These are phyloP conservation scores for Penicillium flavigenum DNA, from an alignment of 495 filamentous ascomycete species.

Conservation along the genomic window DNA sequence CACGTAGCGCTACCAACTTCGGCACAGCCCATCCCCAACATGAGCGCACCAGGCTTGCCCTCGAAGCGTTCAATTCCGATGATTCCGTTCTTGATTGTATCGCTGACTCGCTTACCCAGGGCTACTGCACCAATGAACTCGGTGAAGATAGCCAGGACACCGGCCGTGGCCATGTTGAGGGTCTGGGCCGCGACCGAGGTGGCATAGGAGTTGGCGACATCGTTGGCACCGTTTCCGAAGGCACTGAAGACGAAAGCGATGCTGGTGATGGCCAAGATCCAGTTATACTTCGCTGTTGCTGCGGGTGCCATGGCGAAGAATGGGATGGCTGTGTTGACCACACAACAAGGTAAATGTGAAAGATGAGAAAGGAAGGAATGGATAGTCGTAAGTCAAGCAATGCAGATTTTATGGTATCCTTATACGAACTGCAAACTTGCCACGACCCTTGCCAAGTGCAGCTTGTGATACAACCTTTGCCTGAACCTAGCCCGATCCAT, in stretches of 20 bases:
- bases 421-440: slow-evolving; percentile 6
- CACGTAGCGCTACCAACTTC: slow-evolving; percentile 58
- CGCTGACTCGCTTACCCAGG: slow-evolving; percentile 62
- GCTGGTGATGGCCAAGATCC: slow-evolving; percentile 48
- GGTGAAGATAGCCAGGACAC: slow-evolving; percentile 36
- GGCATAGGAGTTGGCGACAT: slow-evolving; percentile 48
- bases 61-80: slow-evolving; percentile 53
- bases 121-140: slow-evolving; percentile 61
- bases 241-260: slow-evolving; percentile 46
- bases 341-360: not conserved
- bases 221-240: slow-evolving; percentile 49
- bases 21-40: slow-evolving; percentile 64
- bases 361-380: not conserved
- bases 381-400: not conserved
- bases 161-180: slow-evolving; percentile 39
- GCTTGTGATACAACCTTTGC: not conserved
- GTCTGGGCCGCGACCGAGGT: slow-evolving; percentile 42
- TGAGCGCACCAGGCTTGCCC: slow-evolving; percentile 52
- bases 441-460: slow-evolving; percentile 13
- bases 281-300: slow-evolving; percentile 45
- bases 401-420: not conserved
- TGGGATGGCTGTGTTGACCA: not conserved
- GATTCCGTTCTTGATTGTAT: slow-evolving; percentile 67
- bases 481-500: slow-evolving; percentile 9
- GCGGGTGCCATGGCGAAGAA: slow-evolving; percentile 25